These are phyloP conservation scores for Colletotrichum eremochloae DNA, from an alignment of 2,329 filamentous ascomycete species.

Conservation along the genomic window DNA sequence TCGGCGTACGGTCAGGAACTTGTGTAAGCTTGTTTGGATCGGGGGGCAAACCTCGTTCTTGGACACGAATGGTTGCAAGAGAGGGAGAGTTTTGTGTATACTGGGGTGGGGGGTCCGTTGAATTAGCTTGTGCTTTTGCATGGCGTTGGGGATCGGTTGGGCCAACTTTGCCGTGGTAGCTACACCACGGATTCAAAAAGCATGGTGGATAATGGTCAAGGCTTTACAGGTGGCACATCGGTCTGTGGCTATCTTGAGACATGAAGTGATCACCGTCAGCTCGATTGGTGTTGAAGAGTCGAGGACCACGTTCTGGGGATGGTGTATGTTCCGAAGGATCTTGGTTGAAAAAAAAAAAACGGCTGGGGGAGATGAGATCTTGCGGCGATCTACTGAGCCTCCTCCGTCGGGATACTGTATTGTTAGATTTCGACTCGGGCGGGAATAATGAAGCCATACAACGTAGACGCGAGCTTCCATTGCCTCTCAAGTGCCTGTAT, in stretches of 20 bases:
- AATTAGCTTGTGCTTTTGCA: conserved; percentile 9
- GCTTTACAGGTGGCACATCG: background rate
- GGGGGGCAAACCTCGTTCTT: background rate
- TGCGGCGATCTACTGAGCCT: background rate
- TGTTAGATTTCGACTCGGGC: background rate
- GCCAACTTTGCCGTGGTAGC: background rate
- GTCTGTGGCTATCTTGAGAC: background rate
- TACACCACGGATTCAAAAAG: background rate
- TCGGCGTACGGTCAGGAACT: background rate
- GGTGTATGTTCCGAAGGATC: background rate
- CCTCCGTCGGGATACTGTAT: background rate
- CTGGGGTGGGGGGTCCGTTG: background rate
- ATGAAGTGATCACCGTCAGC: background rate
- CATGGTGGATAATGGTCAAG: background rate
- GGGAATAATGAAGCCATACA: background rate
- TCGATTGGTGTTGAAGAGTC: background rate
- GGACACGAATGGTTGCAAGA: background rate
- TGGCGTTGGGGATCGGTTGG: conserved; percentile 10
- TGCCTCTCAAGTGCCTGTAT: background rate
- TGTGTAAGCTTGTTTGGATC: background rate
- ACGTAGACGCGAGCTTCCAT: background rate
- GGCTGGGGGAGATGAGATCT: background rate
- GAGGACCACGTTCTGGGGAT: background rate
- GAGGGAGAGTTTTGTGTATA: background rate
- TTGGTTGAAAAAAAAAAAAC: background rate